phyloP scores from a whole-genome alignment of 163 green algal genomes.

The Coccomyxa subellipsoidea region DNA sequence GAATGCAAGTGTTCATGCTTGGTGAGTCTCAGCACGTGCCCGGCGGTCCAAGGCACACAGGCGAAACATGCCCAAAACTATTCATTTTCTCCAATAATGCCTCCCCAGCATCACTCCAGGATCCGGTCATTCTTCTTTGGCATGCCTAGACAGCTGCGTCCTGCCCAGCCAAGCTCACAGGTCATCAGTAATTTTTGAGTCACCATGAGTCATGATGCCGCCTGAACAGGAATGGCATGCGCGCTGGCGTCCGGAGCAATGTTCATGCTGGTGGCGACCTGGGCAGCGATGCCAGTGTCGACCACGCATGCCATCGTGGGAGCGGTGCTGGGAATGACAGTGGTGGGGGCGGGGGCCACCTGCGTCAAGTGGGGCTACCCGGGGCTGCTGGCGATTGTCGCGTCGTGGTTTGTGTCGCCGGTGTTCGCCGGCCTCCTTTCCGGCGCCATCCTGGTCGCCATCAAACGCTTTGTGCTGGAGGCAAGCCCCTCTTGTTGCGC shows the following conservation, averaged over 20 bases:
- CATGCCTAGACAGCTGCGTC: not conserved
- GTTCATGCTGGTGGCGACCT: conserved; percentile 35
- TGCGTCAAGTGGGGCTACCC: conserved; percentile 35
- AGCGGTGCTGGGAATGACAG: conserved; percentile 35
- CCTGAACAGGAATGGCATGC: conserved; percentile 24
- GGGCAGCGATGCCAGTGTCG: conserved; percentile 30
- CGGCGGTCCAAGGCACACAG: no score
- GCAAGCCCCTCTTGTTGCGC: not conserved
- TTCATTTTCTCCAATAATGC: no score
- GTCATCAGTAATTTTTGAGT: no score
- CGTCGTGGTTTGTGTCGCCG: conserved; percentile 31
- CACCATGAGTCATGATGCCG: not conserved
- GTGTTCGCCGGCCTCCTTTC: conserved; percentile 20
- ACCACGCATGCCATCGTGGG: conserved; percentile 38
- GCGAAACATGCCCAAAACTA: no score
- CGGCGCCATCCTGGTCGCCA: conserved; percentile 9
- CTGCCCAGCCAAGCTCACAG: no score
- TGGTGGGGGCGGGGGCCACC: conserved; percentile 18
- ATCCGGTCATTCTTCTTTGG: no score
- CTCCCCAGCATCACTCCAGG: no score
- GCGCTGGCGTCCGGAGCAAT: conserved; percentile 19
- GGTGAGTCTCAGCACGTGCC: conserved; percentile 10
- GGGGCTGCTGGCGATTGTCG: conserved; percentile 28
- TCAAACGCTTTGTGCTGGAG: conserved; percentile 13
- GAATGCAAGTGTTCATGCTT: conserved; percentile 28